Base-by-base conservation (phyloP, 495 filamentous ascomycete species). In the Hypoxylon lenormandii region DNA sequence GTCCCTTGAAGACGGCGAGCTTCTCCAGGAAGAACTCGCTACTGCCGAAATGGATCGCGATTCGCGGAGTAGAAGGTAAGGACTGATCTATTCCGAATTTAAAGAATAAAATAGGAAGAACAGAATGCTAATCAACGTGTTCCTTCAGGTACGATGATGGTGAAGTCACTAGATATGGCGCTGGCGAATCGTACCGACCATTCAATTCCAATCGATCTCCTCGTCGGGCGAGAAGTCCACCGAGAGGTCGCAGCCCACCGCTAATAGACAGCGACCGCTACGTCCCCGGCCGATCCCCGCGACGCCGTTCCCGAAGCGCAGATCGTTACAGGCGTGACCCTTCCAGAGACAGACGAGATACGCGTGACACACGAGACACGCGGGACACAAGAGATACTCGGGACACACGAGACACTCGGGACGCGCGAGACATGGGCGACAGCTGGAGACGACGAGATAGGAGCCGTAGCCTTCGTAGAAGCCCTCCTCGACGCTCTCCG, bases 141-240 rank as follows among this genome's bases (percentile, higher is more conserved):
- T 23, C 6, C 21, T 2, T 42, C 56, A 83, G 81, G 58, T 84
- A 83, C 69, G 83, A 84, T 59, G 83, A 86, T 45, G 85, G 85
- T 4, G 83, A 86, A 70, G 84, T 86, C 16, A 79, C 82, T 40
- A 79, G 80, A 60, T 84, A 85, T 68, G 85, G 85, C 23, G 82
- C 80, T n/a, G 85, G 85, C 0, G 85, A 87, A 75, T 84, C 82
- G 15, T 87, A 86, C 65, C 72, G 84, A 33, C 85, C 85, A 4
- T 80, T 77, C 52, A 82, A 81, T 60, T 77, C 82, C 5, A 79
- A 80, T 58, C 80, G 82, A 22, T 80, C 80, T 21, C 81, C 82
- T 11, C 80, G 78, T 30, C 76, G 78, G 30, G 74, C 74, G 37
- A 75, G 80, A 58, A 83, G 80, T 64, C 81, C 82, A 0, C 40